Evolutionary conservation across 306 rosid species (phyloP).

Genomic region (Pueraria montana): DNA sequence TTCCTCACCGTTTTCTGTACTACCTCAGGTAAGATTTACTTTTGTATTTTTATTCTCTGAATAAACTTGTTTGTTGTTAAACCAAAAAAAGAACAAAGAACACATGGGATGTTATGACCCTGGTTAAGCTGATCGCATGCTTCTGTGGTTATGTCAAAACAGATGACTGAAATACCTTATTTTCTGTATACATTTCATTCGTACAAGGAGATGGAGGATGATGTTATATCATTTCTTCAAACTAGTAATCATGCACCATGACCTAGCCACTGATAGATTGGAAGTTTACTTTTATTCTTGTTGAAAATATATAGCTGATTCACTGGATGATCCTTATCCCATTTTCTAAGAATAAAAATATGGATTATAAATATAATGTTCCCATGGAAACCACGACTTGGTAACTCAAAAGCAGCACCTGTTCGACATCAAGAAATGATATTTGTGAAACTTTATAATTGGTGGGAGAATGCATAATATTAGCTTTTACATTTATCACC

Average conservation of each 20-base stretch:
- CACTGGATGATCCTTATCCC: slow-evolving; percentile 12
- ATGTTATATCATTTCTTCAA: slow-evolving; percentile 19
- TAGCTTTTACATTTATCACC: slow-evolving; percentile 24
- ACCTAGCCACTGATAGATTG: slow-evolving; percentile 23
- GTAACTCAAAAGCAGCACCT: slow-evolving; percentile 27
- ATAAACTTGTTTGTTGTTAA: slow-evolving; percentile 7
- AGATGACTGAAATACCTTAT: slow-evolving; percentile 26
- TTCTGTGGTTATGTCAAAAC: neutral
- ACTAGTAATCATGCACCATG: slow-evolving; percentile 9
- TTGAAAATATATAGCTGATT: slow-evolving; percentile 12
- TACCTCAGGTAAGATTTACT: slow-evolving; percentile 72
- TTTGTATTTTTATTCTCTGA: slow-evolving; percentile 22
- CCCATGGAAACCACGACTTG: neutral
- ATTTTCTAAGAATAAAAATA: slow-evolving; percentile 23
- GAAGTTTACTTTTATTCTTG: slow-evolving; percentile 5
- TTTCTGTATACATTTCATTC: slow-evolving; percentile 30
- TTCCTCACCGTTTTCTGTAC: slow-evolving; percentile 80
- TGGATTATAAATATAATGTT: slow-evolving; percentile 31
- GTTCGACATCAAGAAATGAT: slow-evolving; percentile 4
- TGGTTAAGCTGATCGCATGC: slow-evolving; percentile 33
- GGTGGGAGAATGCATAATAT: slow-evolving; percentile 19
- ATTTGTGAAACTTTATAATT: slow-evolving; percentile 32
- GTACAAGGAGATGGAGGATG: neutral
- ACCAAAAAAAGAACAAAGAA: neutral
- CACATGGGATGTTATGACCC: slow-evolving; percentile 19